Percentiles rank a stretch among this genome's conserved stretches.
phyloP scores from a whole-genome alignment of 257 asterid genomes.

The Fraxinus americana region DNA sequence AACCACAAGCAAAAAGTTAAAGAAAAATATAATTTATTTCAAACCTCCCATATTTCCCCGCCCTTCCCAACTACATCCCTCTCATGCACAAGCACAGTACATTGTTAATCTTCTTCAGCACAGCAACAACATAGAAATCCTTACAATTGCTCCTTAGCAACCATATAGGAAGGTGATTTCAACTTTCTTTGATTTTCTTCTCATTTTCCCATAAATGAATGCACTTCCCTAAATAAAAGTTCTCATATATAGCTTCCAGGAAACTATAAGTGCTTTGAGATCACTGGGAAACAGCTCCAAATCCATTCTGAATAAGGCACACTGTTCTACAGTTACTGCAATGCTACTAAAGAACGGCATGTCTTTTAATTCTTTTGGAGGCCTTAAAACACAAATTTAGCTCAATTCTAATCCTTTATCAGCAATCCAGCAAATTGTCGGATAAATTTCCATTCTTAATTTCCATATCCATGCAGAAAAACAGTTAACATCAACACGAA shows the following conservation, averaged over 20 bases:
- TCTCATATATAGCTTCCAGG: neutral
- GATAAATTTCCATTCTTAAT: neutral
- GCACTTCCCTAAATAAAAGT: neutral
- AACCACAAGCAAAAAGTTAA: slow-evolving; percentile 1
- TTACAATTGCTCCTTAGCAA: neutral
- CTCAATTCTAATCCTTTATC: neutral
- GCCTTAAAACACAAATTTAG: neutral
- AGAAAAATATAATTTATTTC: neutral
- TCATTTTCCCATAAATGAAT: neutral
- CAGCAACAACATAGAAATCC: neutral
- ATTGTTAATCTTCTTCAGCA: neutral
- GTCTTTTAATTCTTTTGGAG: neutral
- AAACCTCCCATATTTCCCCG: neutral
- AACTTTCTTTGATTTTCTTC: neutral
- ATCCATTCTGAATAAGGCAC: neutral
- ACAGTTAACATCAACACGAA: neutral
- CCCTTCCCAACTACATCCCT: neutral
- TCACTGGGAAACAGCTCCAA: neutral
- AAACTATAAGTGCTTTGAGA: neutral
- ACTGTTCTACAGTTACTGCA: neutral
- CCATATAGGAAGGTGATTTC: neutral
- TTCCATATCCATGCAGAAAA: neutral
- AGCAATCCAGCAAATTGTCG: neutral
- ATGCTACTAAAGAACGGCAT: neutral
- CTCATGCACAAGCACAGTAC: neutral